Evolutionary conservation across 345 rosid species (phyloP), one percentile per base, ranked within the genome.

Genomic region (Erysimum cheiranthoides): DNA sequence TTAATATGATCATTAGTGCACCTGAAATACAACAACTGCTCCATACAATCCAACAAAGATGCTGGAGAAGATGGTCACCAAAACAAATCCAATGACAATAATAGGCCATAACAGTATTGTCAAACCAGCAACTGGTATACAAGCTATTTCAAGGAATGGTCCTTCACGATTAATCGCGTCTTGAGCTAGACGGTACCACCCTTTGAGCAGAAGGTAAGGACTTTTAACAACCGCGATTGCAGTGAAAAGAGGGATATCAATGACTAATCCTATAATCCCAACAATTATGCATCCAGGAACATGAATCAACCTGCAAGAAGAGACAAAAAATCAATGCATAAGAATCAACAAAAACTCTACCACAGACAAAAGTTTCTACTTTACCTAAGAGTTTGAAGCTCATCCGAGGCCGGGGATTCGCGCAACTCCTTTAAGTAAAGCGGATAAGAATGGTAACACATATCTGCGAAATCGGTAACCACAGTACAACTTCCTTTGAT

Each of bases 31-130:
- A 17, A 93, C 65, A 31, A 88, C 85, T 2, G 97, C 84, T 47
- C 89, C 94, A 62, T 93, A 89, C 54, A 93, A 66, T 12, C 93
- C 97, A 8, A 88, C 76, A 71, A 91, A 88, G 84, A 90, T 70
- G 76, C 97, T 86, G 2, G 88, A 77, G 76, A 89, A 82, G 60
- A 86, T 76, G 51, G 91, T 82, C 30, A 50, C 45, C 21, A 91
- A 40, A 13, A 91, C 77, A 84, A 92, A 88, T 17, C 88, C 93
- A 73, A 86, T 73, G 67, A 89, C 97, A 21, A 87, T 80, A 14
- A 91, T 79, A 34, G 98, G 98, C 96, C 97, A 89, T 47, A 89
- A 36, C 35, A 93, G 79, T 79, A 91, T 88, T n/a, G 91, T 82
- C 79, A 88, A 82, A 60, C 97, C 88, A 61, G 89, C 97, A 82